phyloP scores from a whole-genome alignment of 2,329 filamentous ascomycete genomes.

The Monosporascus sp. region DNA sequence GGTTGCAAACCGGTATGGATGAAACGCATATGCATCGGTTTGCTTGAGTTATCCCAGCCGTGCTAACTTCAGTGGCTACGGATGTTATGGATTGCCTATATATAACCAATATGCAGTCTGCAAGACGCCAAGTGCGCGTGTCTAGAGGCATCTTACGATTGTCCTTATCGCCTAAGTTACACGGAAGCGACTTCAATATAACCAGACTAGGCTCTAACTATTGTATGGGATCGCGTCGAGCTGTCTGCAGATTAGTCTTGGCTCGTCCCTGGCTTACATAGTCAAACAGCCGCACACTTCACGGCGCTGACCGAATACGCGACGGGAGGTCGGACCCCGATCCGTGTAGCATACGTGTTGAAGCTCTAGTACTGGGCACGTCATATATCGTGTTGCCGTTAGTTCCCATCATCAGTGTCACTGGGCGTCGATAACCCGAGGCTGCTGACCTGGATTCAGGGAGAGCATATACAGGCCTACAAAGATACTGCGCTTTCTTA shows the following conservation, averaged over 20 bases:
- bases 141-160: background rate
- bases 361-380: background rate
- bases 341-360: background rate
- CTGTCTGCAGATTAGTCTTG: background rate
- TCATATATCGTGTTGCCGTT: background rate
- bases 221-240: background rate
- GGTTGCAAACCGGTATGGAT: background rate
- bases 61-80: background rate
- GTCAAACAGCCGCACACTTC: background rate
- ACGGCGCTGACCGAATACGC: background rate
- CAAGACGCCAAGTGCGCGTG: background rate
- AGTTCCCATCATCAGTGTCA: too few species aligned
- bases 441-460: background rate
- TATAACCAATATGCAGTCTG: background rate
- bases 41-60: background rate
- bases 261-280: background rate
- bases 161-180: background rate
- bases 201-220: background rate
- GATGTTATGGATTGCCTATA: background rate
- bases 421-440: background rate
- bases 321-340: background rate
- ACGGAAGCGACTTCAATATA: background rate
- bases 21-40: background rate
- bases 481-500: too few species aligned
- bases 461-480: too few species aligned